Base-by-base conservation (phyloP, 768 basidiomycete species). In the Macrolepiota fuliginosa region DNA sequence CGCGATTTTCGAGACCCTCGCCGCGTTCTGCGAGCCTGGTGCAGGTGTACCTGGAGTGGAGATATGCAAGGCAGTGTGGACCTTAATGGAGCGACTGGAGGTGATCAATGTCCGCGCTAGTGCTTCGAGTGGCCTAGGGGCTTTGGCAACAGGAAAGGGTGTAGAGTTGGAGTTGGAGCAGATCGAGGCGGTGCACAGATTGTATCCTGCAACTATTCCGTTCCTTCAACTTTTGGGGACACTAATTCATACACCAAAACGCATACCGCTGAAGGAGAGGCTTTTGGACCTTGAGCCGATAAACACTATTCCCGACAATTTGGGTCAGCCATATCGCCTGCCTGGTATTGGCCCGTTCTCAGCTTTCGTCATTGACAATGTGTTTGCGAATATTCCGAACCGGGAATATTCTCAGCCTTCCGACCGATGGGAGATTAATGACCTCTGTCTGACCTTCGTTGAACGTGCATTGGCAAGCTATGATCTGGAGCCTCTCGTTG, bases 181-280 rank as follows among this genome's bases (percentile, higher is more conserved):
- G 65, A 85, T 95, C 56, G 96, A 98, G 73, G 78, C 91, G 13
- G 79, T 82, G 3, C 85, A 89, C 69, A 83, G 84, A 71, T 69
- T 89, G 59, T 98, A 96, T 72, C 94, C 96, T 0, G 84, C 92
- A 7, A 96, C 96, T 0, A 88, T 92, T 22, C 89, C 96, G 0
- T 96, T 98, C 77, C 75, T 98, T 54, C 83, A 84, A 60, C 82
- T 98, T 49, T 84, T 98, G 62, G 83, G 83, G 66, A 88, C 92
- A 0, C 82, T 98, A 61, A 80, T 98, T 27, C 93, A 94, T 68
- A 90, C 91, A 0, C 86, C 91, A 0, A 92, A 92, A 71, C 83
- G 88, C 49, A 73, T 90, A 15, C 80, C 88, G 0, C 70, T 88
- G 39, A 81, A 82, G 58, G 87, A 84, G 62, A 80, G 84, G 12